Conservation (phyloP, 768 basidiomycete genomes). For the Dioszegia aurantiaca region DNA sequence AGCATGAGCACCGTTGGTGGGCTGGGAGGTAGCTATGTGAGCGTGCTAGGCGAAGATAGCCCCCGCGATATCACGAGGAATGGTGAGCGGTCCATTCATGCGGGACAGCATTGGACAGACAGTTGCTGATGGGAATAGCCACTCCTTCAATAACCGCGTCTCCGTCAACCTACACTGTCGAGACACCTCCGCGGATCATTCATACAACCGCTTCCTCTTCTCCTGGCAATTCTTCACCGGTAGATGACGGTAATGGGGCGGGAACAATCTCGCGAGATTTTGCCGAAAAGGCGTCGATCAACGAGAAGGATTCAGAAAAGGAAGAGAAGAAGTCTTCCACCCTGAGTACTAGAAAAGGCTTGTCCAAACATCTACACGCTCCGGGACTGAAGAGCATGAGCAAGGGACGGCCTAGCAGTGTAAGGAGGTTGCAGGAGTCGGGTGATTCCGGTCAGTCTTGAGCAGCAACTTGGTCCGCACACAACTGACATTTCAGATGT, state of each 20-base stretch:
- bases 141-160: constrained; percentile 15
- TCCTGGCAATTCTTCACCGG: constrained; percentile 16
- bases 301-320: constrained; percentile 10
- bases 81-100: constrained; percentile 20
- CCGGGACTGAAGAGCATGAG: constrained; percentile 18
- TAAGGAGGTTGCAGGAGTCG: constrained; percentile 7
- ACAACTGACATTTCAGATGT: constrained; percentile 2
- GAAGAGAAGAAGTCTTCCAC: constrained; percentile 13
- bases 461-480: neutral
- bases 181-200: neutral
- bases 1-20: constrained; percentile 27
- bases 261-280: constrained; percentile 3
- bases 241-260: neutral
- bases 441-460: constrained; percentile 14
- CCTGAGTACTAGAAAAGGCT: constrained; percentile 16
- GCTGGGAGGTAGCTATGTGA: constrained; percentile 45
- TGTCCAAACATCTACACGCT: constrained; percentile 45
- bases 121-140: constrained; percentile 14
- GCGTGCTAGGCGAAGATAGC: constrained; percentile 18
- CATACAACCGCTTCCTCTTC: constrained; percentile 21
- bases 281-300: constrained; percentile 16
- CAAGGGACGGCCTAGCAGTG: constrained; percentile 25
- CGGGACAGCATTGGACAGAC: neutral
- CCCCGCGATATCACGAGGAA: constrained; percentile 16
- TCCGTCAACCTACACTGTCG: constrained; percentile 6